These are phyloP conservation scores for Aspergillus bombycis DNA, from an alignment of 2,329 filamentous ascomycete genomes.

Conservation along the genomic window DNA sequence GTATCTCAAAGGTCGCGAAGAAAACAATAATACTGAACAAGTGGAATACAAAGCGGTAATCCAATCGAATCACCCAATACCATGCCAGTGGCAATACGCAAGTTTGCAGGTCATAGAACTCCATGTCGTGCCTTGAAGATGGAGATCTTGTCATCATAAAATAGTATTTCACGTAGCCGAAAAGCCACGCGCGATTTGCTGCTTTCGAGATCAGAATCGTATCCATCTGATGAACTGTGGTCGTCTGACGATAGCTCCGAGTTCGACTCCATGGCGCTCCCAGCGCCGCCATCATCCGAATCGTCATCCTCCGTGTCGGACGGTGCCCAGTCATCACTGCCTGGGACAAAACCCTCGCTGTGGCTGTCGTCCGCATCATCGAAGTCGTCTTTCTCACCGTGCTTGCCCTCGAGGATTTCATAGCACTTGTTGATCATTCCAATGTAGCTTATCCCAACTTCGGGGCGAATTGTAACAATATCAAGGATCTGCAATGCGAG, in stretches of 20 bases:
- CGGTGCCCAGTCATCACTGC: constrained; percentile 45
- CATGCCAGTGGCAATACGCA: constrained; percentile 4
- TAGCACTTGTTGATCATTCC: constrained; percentile 79
- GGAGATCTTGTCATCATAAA: constrained; percentile 81
- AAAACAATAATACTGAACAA: neutral
- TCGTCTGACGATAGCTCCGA: constrained; percentile 30
- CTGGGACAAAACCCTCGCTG: constrained; percentile 52
- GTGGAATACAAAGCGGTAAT: neutral
- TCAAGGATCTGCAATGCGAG: constrained; percentile 76
- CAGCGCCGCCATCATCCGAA: constrained; percentile 44
- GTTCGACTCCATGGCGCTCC: constrained; percentile 26
- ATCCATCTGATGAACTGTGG: constrained; percentile 41
- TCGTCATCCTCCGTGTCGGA: constrained; percentile 51
- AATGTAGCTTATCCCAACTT: constrained; percentile 77
- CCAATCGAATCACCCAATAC: constrained; percentile 12
- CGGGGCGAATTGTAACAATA: constrained; percentile 74
- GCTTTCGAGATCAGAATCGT: constrained; percentile 47
- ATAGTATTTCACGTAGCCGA: constrained; percentile 75
- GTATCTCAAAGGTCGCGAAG: constrained; percentile 19
- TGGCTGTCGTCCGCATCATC: constrained; percentile 49
- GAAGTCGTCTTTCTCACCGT: constrained; percentile 41
- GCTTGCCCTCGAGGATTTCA: constrained; percentile 69
- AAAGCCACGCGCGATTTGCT: constrained; percentile 51
- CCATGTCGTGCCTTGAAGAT: constrained; percentile 78
- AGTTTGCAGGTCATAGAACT: constrained; percentile 36